Conservation (phyloP, 495 filamentous ascomycete species). For the Tuber umbilicatum region DNA sequence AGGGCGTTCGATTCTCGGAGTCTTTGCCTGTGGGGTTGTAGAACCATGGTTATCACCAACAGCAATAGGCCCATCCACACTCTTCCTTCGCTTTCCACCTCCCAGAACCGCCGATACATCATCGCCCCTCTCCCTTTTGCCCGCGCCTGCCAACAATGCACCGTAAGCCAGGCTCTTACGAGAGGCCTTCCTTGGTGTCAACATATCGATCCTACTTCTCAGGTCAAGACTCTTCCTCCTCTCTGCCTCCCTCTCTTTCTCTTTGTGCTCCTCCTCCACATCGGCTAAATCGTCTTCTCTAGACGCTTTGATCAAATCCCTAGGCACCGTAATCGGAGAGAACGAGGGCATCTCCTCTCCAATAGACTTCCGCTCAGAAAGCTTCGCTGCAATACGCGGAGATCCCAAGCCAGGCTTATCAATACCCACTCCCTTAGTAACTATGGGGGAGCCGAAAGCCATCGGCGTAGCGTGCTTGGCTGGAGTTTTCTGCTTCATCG, state of each 20-base stretch:
- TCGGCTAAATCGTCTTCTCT: conserved; percentile 62
- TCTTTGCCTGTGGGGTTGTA: neutral
- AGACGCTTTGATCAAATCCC: conserved; percentile 59
- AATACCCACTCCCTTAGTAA: conserved; percentile 56
- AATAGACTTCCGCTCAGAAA: conserved; percentile 67
- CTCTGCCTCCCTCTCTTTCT: conserved; percentile 52
- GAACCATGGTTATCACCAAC: conserved; percentile 12
- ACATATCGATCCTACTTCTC: conserved; percentile 31
- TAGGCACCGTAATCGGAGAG: conserved; percentile 47
- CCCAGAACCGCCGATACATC: conserved; percentile 12
- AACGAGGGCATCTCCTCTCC: conserved; percentile 60
- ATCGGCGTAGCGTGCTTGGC: conserved; percentile 7
- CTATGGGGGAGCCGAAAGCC: conserved; percentile 3
- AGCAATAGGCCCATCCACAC: conserved; percentile 18
- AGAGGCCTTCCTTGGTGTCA: conserved; percentile 33
- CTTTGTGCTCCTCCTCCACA: conserved; percentile 61
- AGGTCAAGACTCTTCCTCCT: conserved; percentile 40
- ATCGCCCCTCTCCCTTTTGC: conserved; percentile 30
- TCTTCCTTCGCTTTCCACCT: conserved; percentile 35
- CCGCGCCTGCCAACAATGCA: conserved; percentile 37
- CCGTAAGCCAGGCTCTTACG: conserved; percentile 40
- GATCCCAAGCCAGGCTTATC: conserved; percentile 73
- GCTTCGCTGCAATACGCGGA: conserved; percentile 63
- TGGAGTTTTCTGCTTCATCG: conserved; percentile 17
- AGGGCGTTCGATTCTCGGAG: neutral